phyloP scores from a whole-genome alignment of 1,139 yeast species.

The Suhomyces coccinellae region DNA sequence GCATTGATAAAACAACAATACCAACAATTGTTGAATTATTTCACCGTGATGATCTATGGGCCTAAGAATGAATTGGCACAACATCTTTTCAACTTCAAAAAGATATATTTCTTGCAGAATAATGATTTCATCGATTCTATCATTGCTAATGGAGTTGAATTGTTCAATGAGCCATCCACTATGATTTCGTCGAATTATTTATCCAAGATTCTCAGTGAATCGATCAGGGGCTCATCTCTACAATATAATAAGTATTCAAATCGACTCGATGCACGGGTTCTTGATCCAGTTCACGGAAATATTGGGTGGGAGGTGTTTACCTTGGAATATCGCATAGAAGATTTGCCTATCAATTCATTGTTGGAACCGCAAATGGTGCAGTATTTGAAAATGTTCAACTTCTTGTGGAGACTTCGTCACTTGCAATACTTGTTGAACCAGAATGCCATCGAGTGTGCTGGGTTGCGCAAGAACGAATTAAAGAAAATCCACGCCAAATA shows the following conservation, averaged over 20 bases:
- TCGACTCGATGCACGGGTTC: constrained; percentile 77
- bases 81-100: constrained; percentile 65
- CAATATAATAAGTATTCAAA: constrained; percentile 36
- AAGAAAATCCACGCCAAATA: constrained; percentile 20
- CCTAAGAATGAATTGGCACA: constrained; percentile 47
- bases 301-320: constrained; percentile 93
- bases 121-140: constrained; percentile 77
- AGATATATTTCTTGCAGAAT: constrained; percentile 66
- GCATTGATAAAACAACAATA: constrained; percentile 52
- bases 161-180: constrained; percentile 62
- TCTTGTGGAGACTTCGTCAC: constrained; percentile 77
- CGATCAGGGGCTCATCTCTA: constrained; percentile 66
- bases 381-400: constrained; percentile 80
- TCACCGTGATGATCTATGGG: constrained; percentile 51
- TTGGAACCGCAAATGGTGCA: constrained; percentile 45
- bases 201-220: constrained; percentile 62
- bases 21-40: constrained; percentile 54
- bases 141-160: constrained; percentile 53
- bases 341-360: constrained; percentile 48
- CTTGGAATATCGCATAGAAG: constrained; percentile 68
- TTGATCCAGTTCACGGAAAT: constrained; percentile 63
- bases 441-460: constrained; percentile 35
- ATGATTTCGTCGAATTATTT: constrained; percentile 66
- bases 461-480: constrained; percentile 39
- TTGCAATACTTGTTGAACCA: constrained; percentile 53